These are phyloP conservation scores for Yarrowia sp. DNA, from an alignment of 805 yeast genomes.

Conservation along the genomic window DNA sequence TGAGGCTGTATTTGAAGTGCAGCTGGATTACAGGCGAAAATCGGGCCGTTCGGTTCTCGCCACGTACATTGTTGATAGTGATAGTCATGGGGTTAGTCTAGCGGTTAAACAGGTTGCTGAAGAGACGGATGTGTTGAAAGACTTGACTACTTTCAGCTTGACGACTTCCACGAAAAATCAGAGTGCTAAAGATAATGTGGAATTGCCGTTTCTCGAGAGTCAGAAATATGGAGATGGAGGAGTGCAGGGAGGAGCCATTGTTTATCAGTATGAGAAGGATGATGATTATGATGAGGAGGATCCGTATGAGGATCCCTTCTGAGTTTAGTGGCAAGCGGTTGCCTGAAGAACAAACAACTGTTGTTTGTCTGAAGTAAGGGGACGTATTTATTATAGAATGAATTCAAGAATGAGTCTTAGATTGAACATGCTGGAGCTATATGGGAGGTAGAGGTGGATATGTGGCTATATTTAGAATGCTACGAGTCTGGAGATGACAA, in stretches of 20 bases:
- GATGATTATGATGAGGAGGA: constrained; percentile 98
- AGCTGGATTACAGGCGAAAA: constrained; percentile 68
- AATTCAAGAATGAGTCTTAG: too few species aligned
- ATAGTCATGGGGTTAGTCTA: constrained; percentile 40
- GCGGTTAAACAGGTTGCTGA: constrained; percentile 40
- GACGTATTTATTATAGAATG: too few species aligned
- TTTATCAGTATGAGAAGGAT: constrained; percentile 91
- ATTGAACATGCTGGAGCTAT: too few species aligned
- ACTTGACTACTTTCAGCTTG: constrained; percentile 83
- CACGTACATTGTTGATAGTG: constrained; percentile 52
- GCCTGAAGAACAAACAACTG: too few species aligned
- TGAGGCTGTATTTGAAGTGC: constrained; percentile 46
- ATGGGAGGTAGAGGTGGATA: too few species aligned
- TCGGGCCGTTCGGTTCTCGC: constrained; percentile 76
- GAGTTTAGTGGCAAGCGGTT: too few species aligned
- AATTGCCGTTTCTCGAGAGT: constrained; percentile 87
- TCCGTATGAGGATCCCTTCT: constrained; percentile 95
- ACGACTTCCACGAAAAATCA: constrained; percentile 73
- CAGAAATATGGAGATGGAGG: constrained; percentile 58
- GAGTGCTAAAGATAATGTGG: constrained; percentile 77
- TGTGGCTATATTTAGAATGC: too few species aligned
- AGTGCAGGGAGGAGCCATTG: constrained; percentile 86
- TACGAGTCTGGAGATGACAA: too few species aligned
- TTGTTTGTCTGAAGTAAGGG: too few species aligned
- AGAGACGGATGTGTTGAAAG: constrained; percentile 55